Percentiles rank a stretch among this genome's conserved stretches.
phyloP scores from a whole-genome alignment of 2,329 filamentous ascomycete species.

The Exophiala calicioides region DNA sequence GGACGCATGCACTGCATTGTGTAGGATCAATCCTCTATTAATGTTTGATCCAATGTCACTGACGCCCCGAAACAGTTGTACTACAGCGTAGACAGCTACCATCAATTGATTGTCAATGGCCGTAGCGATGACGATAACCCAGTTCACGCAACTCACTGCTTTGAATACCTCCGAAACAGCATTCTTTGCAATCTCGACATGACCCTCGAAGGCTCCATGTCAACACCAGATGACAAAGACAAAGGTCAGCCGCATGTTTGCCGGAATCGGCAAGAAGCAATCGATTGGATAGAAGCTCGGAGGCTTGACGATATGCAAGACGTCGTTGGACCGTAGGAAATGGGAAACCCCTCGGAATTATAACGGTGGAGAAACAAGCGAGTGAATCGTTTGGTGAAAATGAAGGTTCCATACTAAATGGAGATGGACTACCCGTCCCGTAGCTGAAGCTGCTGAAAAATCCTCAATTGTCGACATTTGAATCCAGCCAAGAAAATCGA shows the following conservation, averaged over 20 bases:
- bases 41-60: too few species aligned
- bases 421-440: too few species aligned
- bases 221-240: constrained; percentile 26
- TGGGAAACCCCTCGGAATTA: too few species aligned
- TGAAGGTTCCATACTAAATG: too few species aligned
- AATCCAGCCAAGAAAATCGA: too few species aligned
- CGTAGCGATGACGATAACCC: constrained; percentile 31
- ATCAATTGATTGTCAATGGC: constrained; percentile 37
- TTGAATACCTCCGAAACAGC: constrained; percentile 38
- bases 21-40: constrained; percentile 8
- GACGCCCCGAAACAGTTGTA: constrained; percentile 25
- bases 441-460: too few species aligned
- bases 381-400: too few species aligned
- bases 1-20: constrained; percentile 40
- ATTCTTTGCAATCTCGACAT: constrained; percentile 39
- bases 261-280: constrained; percentile 35
- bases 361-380: too few species aligned
- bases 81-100: constrained; percentile 38
- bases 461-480: too few species aligned
- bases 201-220: constrained; percentile 37
- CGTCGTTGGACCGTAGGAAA: constrained; percentile 35
- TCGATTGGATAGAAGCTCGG: constrained; percentile 37
- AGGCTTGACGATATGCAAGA: constrained; percentile 38
- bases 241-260: constrained; percentile 38
- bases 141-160: constrained; percentile 36